Evolutionary conservation across 805 yeast species (phyloP), one percentile per base, ranked within the genome.

Genomic region (Candida khao-thaluensis): DNA sequence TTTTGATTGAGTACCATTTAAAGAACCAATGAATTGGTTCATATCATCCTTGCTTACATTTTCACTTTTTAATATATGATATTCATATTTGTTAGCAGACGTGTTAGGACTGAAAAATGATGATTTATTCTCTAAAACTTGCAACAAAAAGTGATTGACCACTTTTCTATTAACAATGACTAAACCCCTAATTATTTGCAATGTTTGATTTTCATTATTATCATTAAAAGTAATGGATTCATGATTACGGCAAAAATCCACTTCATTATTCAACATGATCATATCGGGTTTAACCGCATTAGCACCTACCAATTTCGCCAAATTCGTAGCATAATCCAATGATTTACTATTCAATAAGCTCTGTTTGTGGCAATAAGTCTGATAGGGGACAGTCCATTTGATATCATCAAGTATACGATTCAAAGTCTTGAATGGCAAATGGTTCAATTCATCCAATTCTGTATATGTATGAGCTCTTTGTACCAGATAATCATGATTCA

Each of bases 371-470:
- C 37, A 40, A n/a, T 42, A 37, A 2, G 37, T 43, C 28, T 43
- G 45, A 34, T 41, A 54, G 10, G 61, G 54, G 3, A 55, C 37
- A 1, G 54, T 43, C 58, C 56, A 70, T 37, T 74, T 62, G 21
- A 84, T 53, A 51, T 84, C 91, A 54, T 82, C 88, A 16, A 83
- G 49, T 15, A 85, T 65, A 39, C 91, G 64, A 50, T 84, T 84
- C 5, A 81, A 59, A 0, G 91, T 82, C 50, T 84, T 85, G 60
- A 77, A 77, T 3, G 62, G 72, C 60, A 39, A 51, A 20, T 41
- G 35, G 15, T 25, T 17, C 9, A 56, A 28, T 4, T 41, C 37
- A 3, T 37, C 35, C 28, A 47, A 50, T 4, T n/a, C n/a, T 12
- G 47, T 44, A 24, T 41, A 25, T 36, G 35, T 4, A 25, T 48